Conservation (phyloP, 345 rosid genomes). For the Pistacia atlantica region DNA sequence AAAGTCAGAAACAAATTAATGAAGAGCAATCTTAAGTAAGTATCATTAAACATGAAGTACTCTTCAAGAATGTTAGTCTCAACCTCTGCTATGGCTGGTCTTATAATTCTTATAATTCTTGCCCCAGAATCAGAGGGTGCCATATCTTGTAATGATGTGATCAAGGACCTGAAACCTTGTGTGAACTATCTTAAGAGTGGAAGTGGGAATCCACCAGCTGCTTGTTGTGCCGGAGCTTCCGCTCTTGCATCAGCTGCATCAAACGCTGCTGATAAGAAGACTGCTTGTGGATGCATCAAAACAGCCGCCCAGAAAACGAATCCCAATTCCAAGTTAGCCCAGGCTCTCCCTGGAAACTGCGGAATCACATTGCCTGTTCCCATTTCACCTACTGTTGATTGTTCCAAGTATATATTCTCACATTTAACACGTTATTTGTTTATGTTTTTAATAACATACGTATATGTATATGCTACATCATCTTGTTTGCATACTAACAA, state of each 20-base stretch:
- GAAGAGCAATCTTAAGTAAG: slow-evolving; percentile 2
- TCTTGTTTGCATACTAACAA: background rate
- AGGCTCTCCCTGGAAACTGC: slow-evolving; percentile 37
- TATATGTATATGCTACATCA: no score
- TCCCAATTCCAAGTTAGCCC: slow-evolving; percentile 32
- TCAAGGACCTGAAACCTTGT: slow-evolving; percentile 36
- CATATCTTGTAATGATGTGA: slow-evolving; percentile 33
- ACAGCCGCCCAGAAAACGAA: slow-evolving; percentile 33
- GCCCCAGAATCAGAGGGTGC: slow-evolving; percentile 27
- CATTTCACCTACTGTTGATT: slow-evolving; percentile 35
- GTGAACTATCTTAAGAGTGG: slow-evolving; percentile 34
- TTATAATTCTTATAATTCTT: slow-evolving; percentile 23
- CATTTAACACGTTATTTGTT: background rate
- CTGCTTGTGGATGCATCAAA: slow-evolving; percentile 41
- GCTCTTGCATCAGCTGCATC: slow-evolving; percentile 34
- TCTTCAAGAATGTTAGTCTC: background rate
- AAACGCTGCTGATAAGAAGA: slow-evolving; percentile 28
- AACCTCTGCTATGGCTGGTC: slow-evolving; percentile 14
- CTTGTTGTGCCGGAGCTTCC: slow-evolving; percentile 39
- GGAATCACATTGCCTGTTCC: slow-evolving; percentile 36
- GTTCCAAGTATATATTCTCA: slow-evolving; percentile 28
- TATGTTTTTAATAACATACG: background rate
- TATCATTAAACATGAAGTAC: no score
- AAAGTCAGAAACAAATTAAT: background rate
- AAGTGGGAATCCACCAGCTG: slow-evolving; percentile 32